Conservation (phyloP, 208 protist species). For the Leishmania martiniquensis region DNA sequence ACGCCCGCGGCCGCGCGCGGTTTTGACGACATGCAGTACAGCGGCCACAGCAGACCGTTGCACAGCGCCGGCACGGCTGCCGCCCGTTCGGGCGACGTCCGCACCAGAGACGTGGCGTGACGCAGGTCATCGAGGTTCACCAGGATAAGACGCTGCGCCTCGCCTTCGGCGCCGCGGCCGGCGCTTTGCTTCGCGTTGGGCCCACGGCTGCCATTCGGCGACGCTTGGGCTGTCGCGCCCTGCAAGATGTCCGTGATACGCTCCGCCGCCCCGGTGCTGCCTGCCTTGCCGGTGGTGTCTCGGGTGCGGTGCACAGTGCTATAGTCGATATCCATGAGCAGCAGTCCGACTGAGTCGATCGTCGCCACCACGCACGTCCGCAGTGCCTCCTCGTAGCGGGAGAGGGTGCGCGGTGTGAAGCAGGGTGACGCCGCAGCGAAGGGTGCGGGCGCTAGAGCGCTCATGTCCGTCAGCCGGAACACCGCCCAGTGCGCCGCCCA, state of each 20-base stretch:
- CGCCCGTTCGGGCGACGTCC: constrained; percentile 19
- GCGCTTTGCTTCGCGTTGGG: not conserved
- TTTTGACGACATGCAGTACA: constrained; percentile 8
- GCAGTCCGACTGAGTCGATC: constrained; percentile 39
- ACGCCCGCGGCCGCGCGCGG: not conserved
- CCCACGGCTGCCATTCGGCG: not conserved
- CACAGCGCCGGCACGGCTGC: constrained; percentile 30
- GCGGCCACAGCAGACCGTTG: constrained; percentile 56
- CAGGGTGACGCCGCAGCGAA: not conserved
- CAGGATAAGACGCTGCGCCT: constrained; percentile 21
- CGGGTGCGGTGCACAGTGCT: constrained; percentile 21
- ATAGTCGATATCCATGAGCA: constrained; percentile 70
- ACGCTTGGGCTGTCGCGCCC: not conserved
- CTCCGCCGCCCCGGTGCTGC: not conserved
- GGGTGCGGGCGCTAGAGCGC: not conserved
- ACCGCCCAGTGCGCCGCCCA: constrained; percentile 32
- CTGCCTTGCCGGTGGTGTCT: not conserved
- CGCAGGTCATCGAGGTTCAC: constrained; percentile 52
- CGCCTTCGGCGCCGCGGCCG: constrained; percentile 6
- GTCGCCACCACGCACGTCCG: constrained; percentile 60
- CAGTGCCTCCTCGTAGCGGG: constrained; percentile 30
- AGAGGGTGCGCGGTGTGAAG: constrained; percentile 8
- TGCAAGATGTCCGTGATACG: not conserved
- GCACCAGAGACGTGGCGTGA: constrained; percentile 45
- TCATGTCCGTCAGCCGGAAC: constrained; percentile 15